phyloP scores from a whole-genome alignment of 148 eudicot species.

The Rhododendron griersonianum region DNA sequence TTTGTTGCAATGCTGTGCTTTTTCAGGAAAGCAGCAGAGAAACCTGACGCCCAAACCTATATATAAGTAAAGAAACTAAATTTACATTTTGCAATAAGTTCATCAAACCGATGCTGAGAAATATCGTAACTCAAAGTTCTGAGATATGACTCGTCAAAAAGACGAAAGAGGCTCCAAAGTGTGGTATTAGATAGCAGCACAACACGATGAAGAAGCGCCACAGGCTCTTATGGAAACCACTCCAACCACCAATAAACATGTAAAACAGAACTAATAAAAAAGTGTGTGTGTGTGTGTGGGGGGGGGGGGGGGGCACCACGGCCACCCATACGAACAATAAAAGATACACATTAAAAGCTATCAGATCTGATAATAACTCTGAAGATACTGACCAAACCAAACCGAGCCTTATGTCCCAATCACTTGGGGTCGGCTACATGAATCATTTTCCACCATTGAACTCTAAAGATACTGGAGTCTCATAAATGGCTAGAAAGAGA shows the following conservation, averaged over 20 bases:
- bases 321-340: background rate
- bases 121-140: background rate
- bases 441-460: background rate
- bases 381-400: background rate
- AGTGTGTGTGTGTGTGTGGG: too few species aligned
- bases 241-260: background rate
- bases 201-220: background rate
- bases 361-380: background rate
- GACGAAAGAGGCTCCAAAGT: background rate
- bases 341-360: background rate
- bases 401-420: too few species aligned
- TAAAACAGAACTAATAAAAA: background rate
- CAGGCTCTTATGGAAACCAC: background rate
- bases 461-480: background rate
- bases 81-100: background rate
- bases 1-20: slow-evolving; percentile 79
- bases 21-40: slow-evolving; percentile 96
- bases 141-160: background rate
- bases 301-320: background rate
- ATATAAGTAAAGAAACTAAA: slow-evolving; percentile 3
- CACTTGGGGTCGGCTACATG: too few species aligned
- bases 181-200: background rate
- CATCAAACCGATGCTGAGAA: background rate
- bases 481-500: background rate
- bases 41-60: slow-evolving; percentile 98